Base-by-base conservation (phyloP, 1,284 basidiomycete genomes). In the Ganoderma sp. region DNA sequence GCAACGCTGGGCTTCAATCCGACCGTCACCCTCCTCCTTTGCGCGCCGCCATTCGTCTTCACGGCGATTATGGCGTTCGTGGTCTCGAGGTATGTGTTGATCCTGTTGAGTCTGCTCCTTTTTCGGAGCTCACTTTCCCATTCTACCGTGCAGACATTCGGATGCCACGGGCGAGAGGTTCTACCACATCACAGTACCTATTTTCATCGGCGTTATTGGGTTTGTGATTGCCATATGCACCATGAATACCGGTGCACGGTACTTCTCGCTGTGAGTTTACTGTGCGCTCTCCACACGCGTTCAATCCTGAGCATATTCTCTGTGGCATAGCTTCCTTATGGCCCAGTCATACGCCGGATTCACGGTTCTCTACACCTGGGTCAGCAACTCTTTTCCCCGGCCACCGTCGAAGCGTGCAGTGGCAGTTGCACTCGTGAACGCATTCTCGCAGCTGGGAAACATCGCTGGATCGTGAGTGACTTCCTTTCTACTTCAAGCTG, bases 41-140 rank as follows among this genome's bases (percentile, higher is more conserved):
- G 90, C 70, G 91, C 90, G 9, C 93, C 93, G 42, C 93, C 93
- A 8, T 95, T 90, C 86, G 80, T 88, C 15, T 88, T 93, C 76
- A 86, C 91, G 0, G 87, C 88, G 9, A 78, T 88, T 19, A 82
- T 87, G 34, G 83, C 85, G 3, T 84, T 88, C 56, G 66, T 76
- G 10, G 73, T 87, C 12, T 85, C 87, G 2, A 82, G 83, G 88
- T 88, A 63, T 37, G 78, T 70, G 65, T 42, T 32, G 9, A 10
- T 12, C 22, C 15, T 42, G 10, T 15, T 12, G 22, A 19, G 17
- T 37, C n/a, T 25, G 39, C 14, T 3, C 12, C 22, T 14, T 0
- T 12, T 3, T 41, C n/a, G 41, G 39, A 17, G 22, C 25, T 60
- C 39, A 60, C n/a, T 14, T 3, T 41, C 3, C 8, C n/a, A 25